Percentiles rank a stretch among this genome's conserved stretches.
These are phyloP conservation scores for Neurospora sp. DNA, from an alignment of 2,329 filamentous ascomycete genomes.

Conservation along the genomic window DNA sequence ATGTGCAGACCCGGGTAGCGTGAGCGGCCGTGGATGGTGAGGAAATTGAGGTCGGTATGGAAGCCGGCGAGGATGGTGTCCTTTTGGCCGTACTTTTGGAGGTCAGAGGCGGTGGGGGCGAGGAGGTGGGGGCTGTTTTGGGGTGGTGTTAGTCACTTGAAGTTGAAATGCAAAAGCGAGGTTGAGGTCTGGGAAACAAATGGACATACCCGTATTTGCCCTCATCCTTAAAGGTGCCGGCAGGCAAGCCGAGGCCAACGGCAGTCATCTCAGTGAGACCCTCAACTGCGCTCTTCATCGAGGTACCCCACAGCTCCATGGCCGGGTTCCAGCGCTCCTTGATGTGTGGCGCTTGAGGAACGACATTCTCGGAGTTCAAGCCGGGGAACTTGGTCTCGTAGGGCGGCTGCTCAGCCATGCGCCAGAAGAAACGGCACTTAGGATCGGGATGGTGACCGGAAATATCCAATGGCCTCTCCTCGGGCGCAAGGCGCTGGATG, in stretches of 20 bases:
- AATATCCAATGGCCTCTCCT: slow-evolving; percentile 49
- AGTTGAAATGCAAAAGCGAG: not conserved
- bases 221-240: slow-evolving; percentile 43
- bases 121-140: slow-evolving; percentile 45
- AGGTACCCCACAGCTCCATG: slow-evolving; percentile 48
- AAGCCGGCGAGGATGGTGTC: slow-evolving; percentile 55
- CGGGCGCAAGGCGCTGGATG: slow-evolving; percentile 42
- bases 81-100: slow-evolving; percentile 39
- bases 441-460: slow-evolving; percentile 46
- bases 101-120: slow-evolving; percentile 50
- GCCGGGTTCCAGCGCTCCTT: slow-evolving; percentile 39
- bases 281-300: slow-evolving; percentile 48
- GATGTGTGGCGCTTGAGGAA: slow-evolving; percentile 40
- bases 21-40: slow-evolving; percentile 54
- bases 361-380: slow-evolving; percentile 45
- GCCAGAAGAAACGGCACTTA: slow-evolving; percentile 56
- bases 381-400: slow-evolving; percentile 46
- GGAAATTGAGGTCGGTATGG: slow-evolving; percentile 56
- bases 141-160: not conserved
- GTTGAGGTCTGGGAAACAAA: not conserved
- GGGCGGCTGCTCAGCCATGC: slow-evolving; percentile 44
- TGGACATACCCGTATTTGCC: slow-evolving; percentile 42
- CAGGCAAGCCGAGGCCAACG: slow-evolving; percentile 43
- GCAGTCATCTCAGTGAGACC: slow-evolving; percentile 51
- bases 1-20: slow-evolving; percentile 53